Conservation (phyloP, 1,139 yeast species). For the Geotrichum klebahnii region DNA sequence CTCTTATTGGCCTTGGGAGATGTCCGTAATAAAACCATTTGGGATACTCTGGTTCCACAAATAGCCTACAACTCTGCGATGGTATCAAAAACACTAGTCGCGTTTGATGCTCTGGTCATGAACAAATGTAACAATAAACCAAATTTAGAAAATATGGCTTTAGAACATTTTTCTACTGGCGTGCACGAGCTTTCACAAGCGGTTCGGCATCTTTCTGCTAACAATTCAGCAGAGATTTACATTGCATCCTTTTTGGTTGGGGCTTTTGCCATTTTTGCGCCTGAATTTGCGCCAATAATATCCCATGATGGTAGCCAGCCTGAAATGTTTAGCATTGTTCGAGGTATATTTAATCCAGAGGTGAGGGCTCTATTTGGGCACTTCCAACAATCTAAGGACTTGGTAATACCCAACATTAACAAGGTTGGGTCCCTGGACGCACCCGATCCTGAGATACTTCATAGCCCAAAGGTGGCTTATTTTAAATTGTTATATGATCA, state of each 20-base stretch:
- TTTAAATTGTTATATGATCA: conserved; percentile 15
- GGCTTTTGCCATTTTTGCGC: conserved; percentile 12
- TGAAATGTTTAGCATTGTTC: conserved; percentile 13
- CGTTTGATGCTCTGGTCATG: conserved; percentile 13
- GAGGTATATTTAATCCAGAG: conserved; percentile 14
- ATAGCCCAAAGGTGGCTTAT: not conserved
- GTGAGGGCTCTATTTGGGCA: not conserved
- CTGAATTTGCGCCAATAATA: conserved; percentile 9
- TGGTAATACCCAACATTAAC: not conserved
- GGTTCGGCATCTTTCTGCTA: not conserved
- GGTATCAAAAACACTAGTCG: conserved; percentile 15
- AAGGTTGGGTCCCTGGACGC: not conserved
- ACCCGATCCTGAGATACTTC: not conserved
- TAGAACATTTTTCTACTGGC: conserved; percentile 6
- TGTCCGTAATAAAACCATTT: not conserved
- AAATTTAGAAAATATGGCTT: conserved; percentile 10
- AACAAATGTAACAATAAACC: conserved; percentile 1
- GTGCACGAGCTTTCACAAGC: conserved; percentile 12
- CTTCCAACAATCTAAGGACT: not conserved
- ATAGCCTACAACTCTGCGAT: conserved; percentile 13
- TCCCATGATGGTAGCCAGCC: conserved; percentile 13
- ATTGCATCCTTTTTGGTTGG: conserved; percentile 13
- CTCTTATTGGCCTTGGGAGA: conserved; percentile 10
- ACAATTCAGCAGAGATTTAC: conserved; percentile 11
- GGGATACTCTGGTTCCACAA: conserved; percentile 17